Conservation (phyloP, 2,329 filamentous ascomycete species). For the Aspergillus candidus region DNA sequence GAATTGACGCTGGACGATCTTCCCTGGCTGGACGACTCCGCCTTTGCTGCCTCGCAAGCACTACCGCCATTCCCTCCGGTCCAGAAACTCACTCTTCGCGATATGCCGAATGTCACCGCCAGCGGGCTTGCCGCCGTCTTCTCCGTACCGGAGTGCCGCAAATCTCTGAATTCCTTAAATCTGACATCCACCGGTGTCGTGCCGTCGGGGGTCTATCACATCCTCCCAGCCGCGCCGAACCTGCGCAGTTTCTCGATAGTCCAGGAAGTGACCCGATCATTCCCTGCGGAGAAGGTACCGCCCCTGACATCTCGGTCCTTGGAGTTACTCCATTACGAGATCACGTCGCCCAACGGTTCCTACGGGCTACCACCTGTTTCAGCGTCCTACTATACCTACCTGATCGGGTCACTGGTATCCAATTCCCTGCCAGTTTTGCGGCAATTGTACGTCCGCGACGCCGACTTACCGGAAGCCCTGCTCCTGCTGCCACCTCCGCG, state of each 20-base stretch:
- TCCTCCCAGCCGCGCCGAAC: slow-evolving; percentile 38
- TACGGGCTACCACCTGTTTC: slow-evolving; percentile 49
- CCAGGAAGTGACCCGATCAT: slow-evolving; percentile 51
- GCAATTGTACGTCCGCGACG: slow-evolving; percentile 79
- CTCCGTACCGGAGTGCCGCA: slow-evolving; percentile 52
- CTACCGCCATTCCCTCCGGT: slow-evolving; percentile 69
- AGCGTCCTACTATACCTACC: slow-evolving; percentile 72
- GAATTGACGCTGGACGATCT: slow-evolving; percentile 70
- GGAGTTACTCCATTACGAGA: slow-evolving; percentile 72
- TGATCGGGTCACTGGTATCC: slow-evolving; percentile 73
- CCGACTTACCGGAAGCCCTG: slow-evolving; percentile 73
- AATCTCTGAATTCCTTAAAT: slow-evolving; percentile 60
- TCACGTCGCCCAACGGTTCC: slow-evolving; percentile 55
- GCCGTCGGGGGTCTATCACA: slow-evolving; percentile 35
- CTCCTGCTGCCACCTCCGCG: slow-evolving; percentile 62
- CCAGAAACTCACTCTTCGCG: slow-evolving; percentile 64
- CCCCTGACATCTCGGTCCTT: slow-evolving; percentile 65
- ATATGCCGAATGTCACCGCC: slow-evolving; percentile 65
- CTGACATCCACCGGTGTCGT: slow-evolving; percentile 65
- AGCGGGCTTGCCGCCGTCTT: slow-evolving; percentile 66
- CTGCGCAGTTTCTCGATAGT: slow-evolving; percentile 48
- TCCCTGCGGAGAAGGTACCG: slow-evolving; percentile 52
- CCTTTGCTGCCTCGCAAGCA: slow-evolving; percentile 62
- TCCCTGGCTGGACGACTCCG: slow-evolving; percentile 65
- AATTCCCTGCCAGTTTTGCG: slow-evolving; percentile 67